Evolutionary conservation across 2,329 filamentous ascomycete genomes (phyloP), one percentile per base, ranked within the genome.

Genomic region (Botryotinia convoluta): DNA sequence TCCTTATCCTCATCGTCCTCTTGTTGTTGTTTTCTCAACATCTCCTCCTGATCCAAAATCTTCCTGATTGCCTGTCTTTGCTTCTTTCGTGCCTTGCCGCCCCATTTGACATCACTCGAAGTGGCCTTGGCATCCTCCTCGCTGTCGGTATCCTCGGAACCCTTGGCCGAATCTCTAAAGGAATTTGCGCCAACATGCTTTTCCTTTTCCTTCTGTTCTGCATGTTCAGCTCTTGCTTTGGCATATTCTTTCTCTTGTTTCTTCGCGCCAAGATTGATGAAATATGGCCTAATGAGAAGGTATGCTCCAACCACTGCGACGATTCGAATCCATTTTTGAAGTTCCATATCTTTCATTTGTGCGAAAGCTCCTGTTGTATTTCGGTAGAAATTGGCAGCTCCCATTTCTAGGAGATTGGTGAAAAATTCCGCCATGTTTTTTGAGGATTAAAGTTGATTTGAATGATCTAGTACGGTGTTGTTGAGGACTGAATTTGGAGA

Each of bases 1-100:
- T 94, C 91, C 83, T 92, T 91, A 81, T 93, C 91, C 74, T 91
- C 89, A 76, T 92, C 86, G 74, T 91, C 88, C 77, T 91, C 89
- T 78, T 89, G 86, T 76, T 86, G 84, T 77, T 88, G 82, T 79
- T 83, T 82, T 83, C 88, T 85, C 75, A 78, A 77, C 77, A 78
- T 73, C 83, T 92, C 91, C 77, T 89, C 85, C 65, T 86, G 87
- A 78, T 90, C 89, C 75, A 93, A 82, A 79, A 92, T 80, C 79
- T 89, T 87, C 85, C 89, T 90, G 74, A 92, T 84, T 81, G 92
- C 86, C 77, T 87, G 86, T 79, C 91, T 87, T 84, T 93, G 91
- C 77, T 91, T 87, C 81, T 89, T 87, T 76, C 91, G 85, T 16
- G 92, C 91, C 83, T 89, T 92, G 83, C 90, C 89, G 62, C 92